A percentile compares a stretch with the other conserved stretches of the same genome.
phyloP scores from a whole-genome alignment of 164 flowering plant species.

The Umbellularia californica region DNA sequence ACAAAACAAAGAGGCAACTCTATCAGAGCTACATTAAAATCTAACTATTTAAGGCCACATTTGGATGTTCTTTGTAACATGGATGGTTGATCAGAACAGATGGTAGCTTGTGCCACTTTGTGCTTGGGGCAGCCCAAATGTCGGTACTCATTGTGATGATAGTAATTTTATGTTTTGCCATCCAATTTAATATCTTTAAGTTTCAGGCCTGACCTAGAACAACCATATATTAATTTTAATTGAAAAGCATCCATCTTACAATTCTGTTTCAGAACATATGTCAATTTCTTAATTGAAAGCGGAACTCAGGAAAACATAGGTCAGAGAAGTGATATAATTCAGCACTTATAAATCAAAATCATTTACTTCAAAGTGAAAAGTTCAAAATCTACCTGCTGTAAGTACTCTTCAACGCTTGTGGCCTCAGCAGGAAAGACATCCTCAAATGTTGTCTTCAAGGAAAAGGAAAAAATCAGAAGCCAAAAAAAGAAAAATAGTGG shows the following conservation, averaged over 20 bases:
- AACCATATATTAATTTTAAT: not conserved
- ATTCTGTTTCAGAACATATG: not conserved
- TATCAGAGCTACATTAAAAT: not conserved
- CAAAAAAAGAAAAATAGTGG: not conserved
- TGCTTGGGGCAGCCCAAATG: not conserved
- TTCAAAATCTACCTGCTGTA: constrained; percentile 70
- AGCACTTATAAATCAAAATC: not conserved
- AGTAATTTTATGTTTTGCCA: too few species aligned
- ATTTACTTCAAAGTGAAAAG: not conserved
- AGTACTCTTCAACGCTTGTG: constrained; percentile 82
- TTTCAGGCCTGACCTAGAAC: not conserved
- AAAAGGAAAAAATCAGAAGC: not conserved
- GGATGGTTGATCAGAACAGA: not conserved
- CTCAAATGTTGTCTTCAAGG: constrained; percentile 80
- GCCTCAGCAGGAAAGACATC: constrained; percentile 97
- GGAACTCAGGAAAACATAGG: not conserved
- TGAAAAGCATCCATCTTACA: not conserved
- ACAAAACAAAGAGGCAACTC: not conserved
- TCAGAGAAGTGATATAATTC: not conserved
- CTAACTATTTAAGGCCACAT: not conserved
- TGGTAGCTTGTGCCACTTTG: not conserved
- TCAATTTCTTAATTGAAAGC: not conserved
- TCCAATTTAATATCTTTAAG: not conserved
- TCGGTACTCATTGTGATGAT: too few species aligned
- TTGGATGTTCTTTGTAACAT: too few species aligned